These are phyloP conservation scores for Escallonia herrerae DNA, from an alignment of 129 eudicot genomes.

Conservation along the genomic window DNA sequence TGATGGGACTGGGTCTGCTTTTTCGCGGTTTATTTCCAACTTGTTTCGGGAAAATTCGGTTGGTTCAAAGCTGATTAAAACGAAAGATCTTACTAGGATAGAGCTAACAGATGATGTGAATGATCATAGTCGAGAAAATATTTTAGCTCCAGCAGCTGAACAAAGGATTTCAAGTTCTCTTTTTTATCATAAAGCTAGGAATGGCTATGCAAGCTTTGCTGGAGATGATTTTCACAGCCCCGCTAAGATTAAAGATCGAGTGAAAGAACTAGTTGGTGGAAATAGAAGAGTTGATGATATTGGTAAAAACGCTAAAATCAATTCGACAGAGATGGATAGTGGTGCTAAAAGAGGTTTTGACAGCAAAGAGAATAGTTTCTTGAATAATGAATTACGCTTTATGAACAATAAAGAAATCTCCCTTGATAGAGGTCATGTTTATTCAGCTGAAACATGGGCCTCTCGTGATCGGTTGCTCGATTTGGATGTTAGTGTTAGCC, in stretches of 20 bases:
- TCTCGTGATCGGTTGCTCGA: constrained; percentile 31
- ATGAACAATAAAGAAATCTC: constrained; percentile 19
- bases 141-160: constrained; percentile 36
- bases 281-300: constrained; percentile 16
- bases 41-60: constrained; percentile 29
- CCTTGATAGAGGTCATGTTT: constrained; percentile 11
- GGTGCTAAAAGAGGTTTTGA: constrained; percentile 29
- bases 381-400: constrained; percentile 26
- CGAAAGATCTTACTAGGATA: constrained; percentile 34
- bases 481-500: constrained; percentile 33
- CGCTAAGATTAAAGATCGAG: constrained; percentile 18
- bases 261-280: constrained; percentile 11
- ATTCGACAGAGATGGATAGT: constrained; percentile 20
- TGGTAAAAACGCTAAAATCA: constrained; percentile 25
- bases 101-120: constrained; percentile 24
- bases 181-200: constrained; percentile 7
- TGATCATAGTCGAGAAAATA: constrained; percentile 24
- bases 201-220: not conserved
- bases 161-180: constrained; percentile 13
- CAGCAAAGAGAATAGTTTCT: constrained; percentile 23
- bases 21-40: constrained; percentile 35
- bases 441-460: constrained; percentile 25
- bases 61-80: constrained; percentile 37
- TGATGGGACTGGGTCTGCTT: constrained; percentile 35
- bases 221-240: constrained; percentile 8